Base-by-base conservation (phyloP, 169 alveolate genomes). In the Plasmodium adleri region DNA sequence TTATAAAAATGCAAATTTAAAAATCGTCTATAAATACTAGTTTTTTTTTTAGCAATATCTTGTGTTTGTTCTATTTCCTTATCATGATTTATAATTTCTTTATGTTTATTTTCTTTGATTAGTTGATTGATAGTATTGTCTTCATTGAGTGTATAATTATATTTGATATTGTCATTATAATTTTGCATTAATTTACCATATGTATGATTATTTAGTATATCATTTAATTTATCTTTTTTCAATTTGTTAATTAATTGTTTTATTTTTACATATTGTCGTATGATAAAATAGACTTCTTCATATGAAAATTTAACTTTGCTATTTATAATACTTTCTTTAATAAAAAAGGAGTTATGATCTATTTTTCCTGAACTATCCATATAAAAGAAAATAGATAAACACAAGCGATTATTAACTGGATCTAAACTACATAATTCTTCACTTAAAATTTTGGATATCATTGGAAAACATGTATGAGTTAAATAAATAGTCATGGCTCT, bases 401-500 rank as follows among this genome's bases (percentile, higher is more conserved):
- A 83, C 10, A 83, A 70, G 12, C 91, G 91, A 28, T 63, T 71
- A 58, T 24, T 70, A 20, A 28, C n/a, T 3, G 91, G 91, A 70
- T 83, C 91, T 63, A 83, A 43, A 24, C 91, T 83, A 52, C 91
- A 83, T 45, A 83, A 59, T 22, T 60, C 47, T 43, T 83, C 91
- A 83, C 91, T 83, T 59, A 83, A 83, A 8, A 83, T 71, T 68
- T 76, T 45, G 1, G 91, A 83, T 3, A 83, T 58, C 91, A 83
- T 83, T 3, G 91, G 96, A 64, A 78, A 94, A 24, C 94, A 94
- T 17, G 74, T 64, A 75, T 94, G 96, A 22, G 94, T 99, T 83
- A 99, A 93, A 92, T 98, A 98, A 12, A 97, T 98, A 0, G 97
- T 93, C 22, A 96, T 97, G 60, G 98, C 97, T 92, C 98, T 93